These are phyloP conservation scores for Vararia minispora DNA, from an alignment of 768 basidiomycete species.

Conservation along the genomic window DNA sequence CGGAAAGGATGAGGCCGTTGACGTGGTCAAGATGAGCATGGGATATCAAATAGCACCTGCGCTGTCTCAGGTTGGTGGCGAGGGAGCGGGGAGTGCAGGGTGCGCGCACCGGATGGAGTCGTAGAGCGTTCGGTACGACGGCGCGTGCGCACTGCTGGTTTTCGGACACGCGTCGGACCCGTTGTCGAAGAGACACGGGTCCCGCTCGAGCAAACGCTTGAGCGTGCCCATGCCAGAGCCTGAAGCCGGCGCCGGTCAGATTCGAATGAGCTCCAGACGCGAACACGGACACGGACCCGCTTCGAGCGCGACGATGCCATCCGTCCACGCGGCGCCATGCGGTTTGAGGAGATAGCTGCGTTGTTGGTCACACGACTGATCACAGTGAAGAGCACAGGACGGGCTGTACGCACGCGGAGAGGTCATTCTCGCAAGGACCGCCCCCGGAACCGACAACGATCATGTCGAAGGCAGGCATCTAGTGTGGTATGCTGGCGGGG, in stretches of 20 bases:
- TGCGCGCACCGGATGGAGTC: constrained; percentile 36
- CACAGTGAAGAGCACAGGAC: not conserved
- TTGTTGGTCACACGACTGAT: constrained; percentile 9
- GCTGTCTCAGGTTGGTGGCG: too few species aligned
- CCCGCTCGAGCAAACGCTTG: constrained; percentile 40
- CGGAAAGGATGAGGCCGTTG: constrained; percentile 69
- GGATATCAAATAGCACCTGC: constrained; percentile 74
- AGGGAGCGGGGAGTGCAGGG: not conserved
- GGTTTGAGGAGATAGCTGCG: constrained; percentile 84
- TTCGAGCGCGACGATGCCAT: constrained; percentile 78
- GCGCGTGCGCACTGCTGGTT: not conserved
- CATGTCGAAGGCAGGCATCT: constrained; percentile 52
- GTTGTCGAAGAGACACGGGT: constrained; percentile 43
- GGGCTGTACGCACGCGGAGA: constrained; percentile 57
- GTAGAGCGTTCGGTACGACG: too few species aligned
- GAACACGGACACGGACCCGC: constrained; percentile 46
- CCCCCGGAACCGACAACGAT: constrained; percentile 70
- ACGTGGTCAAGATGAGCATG: constrained; percentile 92
- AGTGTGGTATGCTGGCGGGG: not conserved
- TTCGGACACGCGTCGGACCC: constrained; percentile 12
- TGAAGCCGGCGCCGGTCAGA: constrained; percentile 18
- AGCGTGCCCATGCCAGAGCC: constrained; percentile 85
- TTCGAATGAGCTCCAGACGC: not conserved
- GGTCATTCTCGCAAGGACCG: constrained; percentile 81
- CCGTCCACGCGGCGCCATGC: constrained; percentile 51